Evolutionary conservation across 1,139 yeast genomes (phyloP), one percentile per base, ranked within the genome.

Genomic region (Candida tetrigidarum): DNA sequence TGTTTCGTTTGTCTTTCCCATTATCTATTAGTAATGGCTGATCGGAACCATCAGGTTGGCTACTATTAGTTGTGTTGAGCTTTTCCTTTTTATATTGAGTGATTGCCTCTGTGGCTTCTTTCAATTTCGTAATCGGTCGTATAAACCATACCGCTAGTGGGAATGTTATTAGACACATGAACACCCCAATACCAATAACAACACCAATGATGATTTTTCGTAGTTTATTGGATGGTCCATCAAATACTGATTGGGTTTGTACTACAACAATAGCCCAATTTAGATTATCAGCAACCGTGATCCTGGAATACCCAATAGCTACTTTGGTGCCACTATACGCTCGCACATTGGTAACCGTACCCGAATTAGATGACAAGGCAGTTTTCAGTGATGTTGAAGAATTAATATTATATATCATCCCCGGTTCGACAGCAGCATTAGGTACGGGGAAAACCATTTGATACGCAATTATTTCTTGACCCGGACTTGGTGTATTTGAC

Each of bases 91-190:
- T 71, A 15, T 66, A 65, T 45, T 56, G 50, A 12, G 78, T 73
- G 38, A 74, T 74, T 15, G 74, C 80, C 59, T 89, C 97, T 1
- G 97, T 88, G 0, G 96, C 97, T 48, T 84, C 82, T 58, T 87
- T 90, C 36, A 92, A 76, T 49, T 84, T 76, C 37, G 90, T 80
- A 44, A 93, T 87, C 0, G 99, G 97, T 48, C 87, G 67, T 3
- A 91, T 93, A 33, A 93, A 92, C 73, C 83, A 84, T 45, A 90
- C 89, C 0, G 97, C 92, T 46, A 90, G 66, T 2, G 96, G 91
- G 60, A 91, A 80, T 0, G 97, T 89, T 15, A 87, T 66, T 1
- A 89, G 52, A 51, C 89, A 78, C 70, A 91, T 82, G 50, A 87
- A 80, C 0, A 74, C 89, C 2, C 96, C 92, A 26, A 89, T 81